These are phyloP conservation scores for Nakazawaea ernobii DNA, from an alignment of 805 yeast genomes.

Conservation along the genomic window DNA sequence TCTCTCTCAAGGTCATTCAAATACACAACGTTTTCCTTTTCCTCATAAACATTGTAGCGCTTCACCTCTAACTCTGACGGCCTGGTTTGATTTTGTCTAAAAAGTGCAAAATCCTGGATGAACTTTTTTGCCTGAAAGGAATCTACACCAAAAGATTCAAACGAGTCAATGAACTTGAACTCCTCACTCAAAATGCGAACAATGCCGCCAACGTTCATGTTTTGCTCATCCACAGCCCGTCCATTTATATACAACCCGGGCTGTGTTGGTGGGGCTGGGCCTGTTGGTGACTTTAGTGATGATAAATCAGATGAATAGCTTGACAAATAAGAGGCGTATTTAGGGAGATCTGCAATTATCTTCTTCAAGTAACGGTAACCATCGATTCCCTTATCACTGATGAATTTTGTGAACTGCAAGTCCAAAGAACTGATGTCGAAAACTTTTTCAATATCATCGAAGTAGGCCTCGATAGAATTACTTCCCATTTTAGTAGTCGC, in stretches of 20 bases:
- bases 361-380: slow-evolving; percentile 32
- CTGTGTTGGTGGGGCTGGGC: too few relatives aligned
- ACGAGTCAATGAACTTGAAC: slow-evolving; percentile 18
- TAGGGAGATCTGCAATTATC: slow-evolving; percentile 50
- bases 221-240: slow-evolving; percentile 42
- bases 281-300: not conserved
- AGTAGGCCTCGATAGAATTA: slow-evolving; percentile 17
- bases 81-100: slow-evolving; percentile 3
- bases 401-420: slow-evolving; percentile 33
- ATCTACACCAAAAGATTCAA: slow-evolving; percentile 28
- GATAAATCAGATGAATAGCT: slow-evolving; percentile 10
- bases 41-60: slow-evolving; percentile 20
- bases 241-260: slow-evolving; percentile 68
- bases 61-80: not conserved
- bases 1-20: slow-evolving; percentile 76
- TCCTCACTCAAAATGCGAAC: slow-evolving; percentile 34
- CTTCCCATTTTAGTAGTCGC: slow-evolving; percentile 3
- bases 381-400: slow-evolving; percentile 24
- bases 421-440: slow-evolving; percentile 31
- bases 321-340: slow-evolving; percentile 36
- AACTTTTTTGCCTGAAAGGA: slow-evolving; percentile 28
- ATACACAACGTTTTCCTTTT: slow-evolving; percentile 44
- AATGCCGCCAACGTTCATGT: slow-evolving; percentile 37
- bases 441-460: slow-evolving; percentile 26
- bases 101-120: slow-evolving; percentile 32